Evolutionary conservation across 2,329 filamentous ascomycete species (phyloP), one percentile per base, ranked within the genome.

Genomic region (Monosporascus cannonballus): DNA sequence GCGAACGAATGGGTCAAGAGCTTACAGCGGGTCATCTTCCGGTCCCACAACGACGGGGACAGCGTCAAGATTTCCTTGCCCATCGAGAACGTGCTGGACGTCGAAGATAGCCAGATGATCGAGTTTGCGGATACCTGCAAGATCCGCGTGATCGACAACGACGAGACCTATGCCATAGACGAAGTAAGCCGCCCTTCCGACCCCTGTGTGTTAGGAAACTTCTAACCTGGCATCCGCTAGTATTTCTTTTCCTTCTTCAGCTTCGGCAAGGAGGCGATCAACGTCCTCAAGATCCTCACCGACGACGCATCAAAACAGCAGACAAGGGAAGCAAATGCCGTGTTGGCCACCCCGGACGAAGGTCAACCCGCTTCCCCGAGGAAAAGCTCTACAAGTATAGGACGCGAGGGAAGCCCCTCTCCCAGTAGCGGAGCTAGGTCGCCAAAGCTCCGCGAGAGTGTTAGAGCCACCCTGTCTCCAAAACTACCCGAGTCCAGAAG

Each of bases 211-310:
- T 30, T 14, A 6, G 20, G 54, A 25, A 38, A 51, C 30, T 34
- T 41, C 45, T 56, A 38, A 30, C 36, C 64, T 72, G 50, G 71
- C 51, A n/a, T 6, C 3, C n/a, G 8, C 45, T 11, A 92, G 84
- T 96, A 97, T 68, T 97, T 95, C 68, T 97, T 99, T 69, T 94
- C 92, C 0, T 97, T 97, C 71, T 96, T 96, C 68, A 87, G 83
- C 60, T 86, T 86, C 57, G 91, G 91, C 6, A 85, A 88, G 62
- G 89, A 96, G 62, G 93, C 90, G 15, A 83, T 96, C 57, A 83
- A 86, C 48, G 80, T 94, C 2, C 76, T 99, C 49, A 88, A 83
- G 56, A 81, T 83, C 42, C 74, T 95, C 50, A 80, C 91, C 9
- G 85, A 88, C 48, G 83, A 86, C 57, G 80, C 83, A 24, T 74